phyloP scores from a whole-genome alignment of 805 yeast genomes.

The Saccharomycopsis malanga region DNA sequence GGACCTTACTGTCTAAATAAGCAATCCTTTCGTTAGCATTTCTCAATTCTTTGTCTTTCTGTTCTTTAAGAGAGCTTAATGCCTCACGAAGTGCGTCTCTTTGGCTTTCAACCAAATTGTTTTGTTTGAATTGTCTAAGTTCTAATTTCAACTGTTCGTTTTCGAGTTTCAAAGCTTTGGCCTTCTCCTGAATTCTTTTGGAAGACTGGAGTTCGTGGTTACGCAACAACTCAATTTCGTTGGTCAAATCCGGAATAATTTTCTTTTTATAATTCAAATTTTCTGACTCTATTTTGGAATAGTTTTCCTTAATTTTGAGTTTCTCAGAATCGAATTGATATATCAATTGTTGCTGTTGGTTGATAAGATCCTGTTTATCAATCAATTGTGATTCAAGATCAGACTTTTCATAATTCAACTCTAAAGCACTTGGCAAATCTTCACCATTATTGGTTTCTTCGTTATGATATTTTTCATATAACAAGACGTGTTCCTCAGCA shows the following conservation, averaged over 20 bases:
- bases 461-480: slow-evolving; percentile 35
- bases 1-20: slow-evolving; percentile 24
- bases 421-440: slow-evolving; percentile 43
- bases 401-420: slow-evolving; percentile 50
- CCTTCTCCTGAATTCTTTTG: slow-evolving; percentile 25
- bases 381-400: slow-evolving; percentile 42
- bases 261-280: slow-evolving; percentile 37
- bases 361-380: slow-evolving; percentile 41
- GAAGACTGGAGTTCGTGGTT: slow-evolving; percentile 21
- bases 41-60: slow-evolving; percentile 26
- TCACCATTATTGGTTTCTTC: slow-evolving; percentile 30
- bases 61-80: slow-evolving; percentile 26
- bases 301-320: slow-evolving; percentile 32
- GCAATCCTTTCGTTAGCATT: slow-evolving; percentile 26
- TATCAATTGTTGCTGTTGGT: slow-evolving; percentile 41
- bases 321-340: slow-evolving; percentile 34
- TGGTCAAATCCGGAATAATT: slow-evolving; percentile 41
- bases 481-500: slow-evolving; percentile 62
- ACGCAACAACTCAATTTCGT: slow-evolving; percentile 32
- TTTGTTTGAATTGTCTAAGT: slow-evolving; percentile 23
- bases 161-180: slow-evolving; percentile 28
- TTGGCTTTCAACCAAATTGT: slow-evolving; percentile 25
- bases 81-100: slow-evolving; percentile 29
- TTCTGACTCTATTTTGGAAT: slow-evolving; percentile 35
- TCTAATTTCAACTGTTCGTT: slow-evolving; percentile 31